Conservation (phyloP, 371 early-diverging fungal species). For the Pancytospora epiphaga region DNA sequence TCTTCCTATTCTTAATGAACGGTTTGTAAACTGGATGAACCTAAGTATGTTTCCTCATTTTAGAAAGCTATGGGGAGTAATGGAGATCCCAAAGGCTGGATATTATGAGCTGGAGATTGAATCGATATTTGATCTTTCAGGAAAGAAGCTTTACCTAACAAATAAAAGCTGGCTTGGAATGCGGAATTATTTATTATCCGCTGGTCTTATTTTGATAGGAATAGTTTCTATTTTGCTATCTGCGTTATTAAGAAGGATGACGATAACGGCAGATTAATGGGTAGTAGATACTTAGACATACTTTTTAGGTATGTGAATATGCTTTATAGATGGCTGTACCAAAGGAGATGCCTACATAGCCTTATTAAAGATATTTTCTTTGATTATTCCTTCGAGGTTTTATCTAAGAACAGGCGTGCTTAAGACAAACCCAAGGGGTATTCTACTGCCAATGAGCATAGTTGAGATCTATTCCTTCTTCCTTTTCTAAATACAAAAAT, state of each 20-base stretch:
- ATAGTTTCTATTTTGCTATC: constrained; percentile 13
- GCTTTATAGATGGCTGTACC: not conserved
- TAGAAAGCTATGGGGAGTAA: constrained; percentile 76
- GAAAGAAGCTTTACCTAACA: constrained; percentile 31
- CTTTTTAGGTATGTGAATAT: not conserved
- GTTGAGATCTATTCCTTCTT: no score
- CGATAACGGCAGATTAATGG: not conserved
- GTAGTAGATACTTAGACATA: not conserved
- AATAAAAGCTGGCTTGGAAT: constrained; percentile 29
- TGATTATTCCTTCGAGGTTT: no score
- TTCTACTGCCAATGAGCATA: no score
- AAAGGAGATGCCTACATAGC: no score
- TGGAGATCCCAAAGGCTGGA: constrained; percentile 24
- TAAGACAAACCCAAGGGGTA: no score
- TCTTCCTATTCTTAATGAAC: constrained; percentile 70
- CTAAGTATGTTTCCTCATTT: constrained; percentile 83
- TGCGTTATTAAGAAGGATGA: not conserved
- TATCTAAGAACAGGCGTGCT: no score
- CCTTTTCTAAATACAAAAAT: no score
- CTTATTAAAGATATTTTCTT: no score
- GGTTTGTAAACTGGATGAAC: constrained; percentile 95
- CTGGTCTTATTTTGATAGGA: constrained; percentile 35
- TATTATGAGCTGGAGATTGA: constrained; percentile 42
- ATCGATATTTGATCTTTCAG: constrained; percentile 23
- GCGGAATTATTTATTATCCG: constrained; percentile 45